Conservation (phyloP, 306 rosid genomes). For the Dryas drummondii region DNA sequence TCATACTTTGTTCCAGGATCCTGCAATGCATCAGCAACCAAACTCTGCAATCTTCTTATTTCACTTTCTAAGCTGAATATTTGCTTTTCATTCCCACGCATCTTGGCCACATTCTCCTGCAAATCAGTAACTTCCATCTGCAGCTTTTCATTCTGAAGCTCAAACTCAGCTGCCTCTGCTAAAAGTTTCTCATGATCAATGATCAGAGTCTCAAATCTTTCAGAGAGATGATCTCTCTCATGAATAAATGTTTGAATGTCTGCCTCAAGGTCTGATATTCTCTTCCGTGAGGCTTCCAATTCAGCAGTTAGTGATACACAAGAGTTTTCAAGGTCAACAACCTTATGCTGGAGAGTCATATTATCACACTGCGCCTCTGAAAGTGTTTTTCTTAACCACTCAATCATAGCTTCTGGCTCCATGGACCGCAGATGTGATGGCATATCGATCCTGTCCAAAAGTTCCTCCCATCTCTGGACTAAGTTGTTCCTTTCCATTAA, state of each 20-base stretch:
- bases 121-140: conserved; percentile 48
- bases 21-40: conserved; percentile 57
- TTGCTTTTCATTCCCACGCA: conserved; percentile 47
- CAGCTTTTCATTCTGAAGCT: conserved; percentile 61
- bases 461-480: conserved; percentile 92
- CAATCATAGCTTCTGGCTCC: conserved; percentile 82
- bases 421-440: conserved; percentile 72
- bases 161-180: conserved; percentile 43
- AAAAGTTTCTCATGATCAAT: conserved; percentile 53
- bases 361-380: conserved; percentile 62
- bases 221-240: conserved; percentile 63
- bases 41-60: conserved; percentile 56
- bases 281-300: conserved; percentile 67
- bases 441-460: conserved; percentile 74
- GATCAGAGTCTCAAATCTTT: conserved; percentile 49
- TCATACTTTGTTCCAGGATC: conserved; percentile 40
- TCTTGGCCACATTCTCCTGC: conserved; percentile 51
- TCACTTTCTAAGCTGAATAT: conserved; percentile 45
- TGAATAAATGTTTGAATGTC: conserved; percentile 47
- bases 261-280: conserved; percentile 55
- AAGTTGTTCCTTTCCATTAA: conserved; percentile 85
- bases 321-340: conserved; percentile 64
- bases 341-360: conserved; percentile 68
- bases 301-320: conserved; percentile 67
- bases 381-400: conserved; percentile 74